Evolutionary conservation across 2,329 filamentous ascomycete species (phyloP), one percentile per base, ranked within the genome.

Genomic region (Colletotrichum magnum): DNA sequence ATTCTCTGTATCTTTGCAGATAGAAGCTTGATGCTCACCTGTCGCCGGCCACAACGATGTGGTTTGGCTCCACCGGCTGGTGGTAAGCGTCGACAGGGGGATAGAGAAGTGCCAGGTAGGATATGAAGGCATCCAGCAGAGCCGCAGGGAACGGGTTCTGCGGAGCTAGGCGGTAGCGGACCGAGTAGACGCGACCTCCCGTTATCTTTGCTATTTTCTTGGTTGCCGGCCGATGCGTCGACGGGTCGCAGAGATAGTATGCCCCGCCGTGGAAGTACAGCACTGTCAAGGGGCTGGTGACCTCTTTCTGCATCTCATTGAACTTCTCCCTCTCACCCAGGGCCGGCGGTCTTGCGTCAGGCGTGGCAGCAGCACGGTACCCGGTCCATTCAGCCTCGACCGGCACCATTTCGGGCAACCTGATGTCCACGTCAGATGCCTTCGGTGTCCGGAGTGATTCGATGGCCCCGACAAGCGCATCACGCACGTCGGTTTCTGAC

Each of bases 201-300:
- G 88, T 91, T 65, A 90, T 77, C 75, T 90, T 89, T 24, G 92
- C 92, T 15, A 95, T 81, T 59, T 85, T 87, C 68, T 87, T 87
- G 18, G 85, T 86, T 0, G 86, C 79, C 0, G 82, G 77, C 3
- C 93, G 88, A 75, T 94, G 90, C 0, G 89, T 90, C 1, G 85
- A 79, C 16, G 93, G 93, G 74, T 95, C 93, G 74, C 92, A 86
- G 32, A 94, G 85, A 72, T 85, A 94, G 80, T 92, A 93, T 4
- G 90, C 93, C 61, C 93, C 93, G 70, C 93, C 92, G 78, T 95
- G 92, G 74, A 95, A 87, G 78, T 93, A 94, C 21, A 95, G 81
- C 0, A 94, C 78, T 0, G 92, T 94, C 1, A 87, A 85, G 3
- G 88, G 86, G 58, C 83, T 86, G n/a, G 79, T 87, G 67, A 87